A percentile compares a stretch with the other conserved stretches of the same genome.
Conservation (phyloP, 371 early-diverging fungal genomes). For the Entomophthora muscae region DNA sequence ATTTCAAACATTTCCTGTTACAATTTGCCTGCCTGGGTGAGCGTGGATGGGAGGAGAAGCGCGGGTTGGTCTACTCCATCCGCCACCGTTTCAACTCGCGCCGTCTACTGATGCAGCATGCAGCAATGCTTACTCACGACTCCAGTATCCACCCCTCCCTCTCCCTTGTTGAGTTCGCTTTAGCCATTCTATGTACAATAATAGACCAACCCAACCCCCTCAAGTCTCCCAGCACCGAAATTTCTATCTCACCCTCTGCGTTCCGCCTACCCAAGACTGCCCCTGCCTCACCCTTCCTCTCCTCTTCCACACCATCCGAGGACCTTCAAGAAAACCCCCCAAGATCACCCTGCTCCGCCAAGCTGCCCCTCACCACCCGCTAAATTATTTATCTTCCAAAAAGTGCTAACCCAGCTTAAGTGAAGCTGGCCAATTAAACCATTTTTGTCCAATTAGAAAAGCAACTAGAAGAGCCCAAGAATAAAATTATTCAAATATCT, state of each 20-base stretch:
- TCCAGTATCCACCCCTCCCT: background rate
- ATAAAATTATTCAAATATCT: too few species aligned
- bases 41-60: background rate
- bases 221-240: background rate
- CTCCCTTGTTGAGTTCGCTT: background rate
- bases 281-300: background rate
- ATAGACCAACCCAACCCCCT: background rate
- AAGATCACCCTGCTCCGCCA: background rate
- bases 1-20: slow-evolving; percentile 8
- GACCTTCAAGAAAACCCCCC: background rate
- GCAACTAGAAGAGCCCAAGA: too few species aligned
- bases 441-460: too few species aligned
- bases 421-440: too few species aligned
- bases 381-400: background rate
- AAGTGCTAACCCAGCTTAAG: background rate
- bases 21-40: background rate
- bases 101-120: background rate
- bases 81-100: background rate
- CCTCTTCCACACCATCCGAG: background rate
- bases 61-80: background rate
- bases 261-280: background rate
- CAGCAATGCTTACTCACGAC: background rate
- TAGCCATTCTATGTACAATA: background rate
- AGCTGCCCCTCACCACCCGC: background rate
- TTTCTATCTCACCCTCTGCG: background rate